These are phyloP conservation scores for Venturia aucupariae DNA, from an alignment of 2,329 filamentous ascomycete species.

Conservation along the genomic window DNA sequence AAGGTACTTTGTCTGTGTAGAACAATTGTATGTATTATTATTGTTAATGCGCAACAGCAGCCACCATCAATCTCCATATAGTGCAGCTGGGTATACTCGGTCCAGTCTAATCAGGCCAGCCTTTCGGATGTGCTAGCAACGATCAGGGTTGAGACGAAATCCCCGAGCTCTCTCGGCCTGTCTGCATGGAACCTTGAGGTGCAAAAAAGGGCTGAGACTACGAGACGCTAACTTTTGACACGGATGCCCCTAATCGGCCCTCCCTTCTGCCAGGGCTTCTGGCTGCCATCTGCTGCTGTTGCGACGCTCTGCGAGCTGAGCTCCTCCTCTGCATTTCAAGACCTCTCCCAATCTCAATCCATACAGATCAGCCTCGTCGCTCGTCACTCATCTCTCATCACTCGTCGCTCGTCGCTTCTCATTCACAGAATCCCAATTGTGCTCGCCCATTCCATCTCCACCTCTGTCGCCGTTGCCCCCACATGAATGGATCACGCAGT, in stretches of 20 bases:
- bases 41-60: slow-evolving; percentile 5
- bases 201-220: neutral
- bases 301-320: neutral
- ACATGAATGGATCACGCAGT: neutral
- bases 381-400: no score
- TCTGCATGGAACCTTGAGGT: slow-evolving; percentile 2
- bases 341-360: neutral
- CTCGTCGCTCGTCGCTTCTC: neutral
- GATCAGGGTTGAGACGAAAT: neutral
- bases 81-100: neutral
- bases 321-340: neutral
- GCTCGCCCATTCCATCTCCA: neutral
- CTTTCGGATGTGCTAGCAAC: neutral
- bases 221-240: neutral
- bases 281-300: neutral
- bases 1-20: no score
- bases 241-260: neutral
- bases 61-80: slow-evolving; percentile 2
- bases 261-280: neutral
- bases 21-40: no score
- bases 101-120: neutral
- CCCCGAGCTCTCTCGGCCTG: neutral
- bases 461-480: neutral
- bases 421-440: neutral
- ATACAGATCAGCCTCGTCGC: no score